Percentiles rank a stretch among this genome's conserved stretches.
Conservation (phyloP, 2,329 filamentous ascomycete genomes). For the Colletotrichum orbiculare region DNA sequence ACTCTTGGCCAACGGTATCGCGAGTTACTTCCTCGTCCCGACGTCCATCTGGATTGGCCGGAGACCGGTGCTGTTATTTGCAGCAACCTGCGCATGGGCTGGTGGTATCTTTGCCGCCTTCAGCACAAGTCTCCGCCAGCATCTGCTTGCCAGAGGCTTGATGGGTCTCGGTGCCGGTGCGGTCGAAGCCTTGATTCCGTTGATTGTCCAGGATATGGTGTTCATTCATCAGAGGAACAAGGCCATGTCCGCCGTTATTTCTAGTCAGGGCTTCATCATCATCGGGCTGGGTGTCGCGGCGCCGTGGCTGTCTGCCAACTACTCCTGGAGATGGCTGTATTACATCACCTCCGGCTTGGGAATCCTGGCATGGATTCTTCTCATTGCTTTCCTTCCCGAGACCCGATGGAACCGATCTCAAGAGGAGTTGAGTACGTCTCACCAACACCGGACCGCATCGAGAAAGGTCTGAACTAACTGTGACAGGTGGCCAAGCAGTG, state of each 20-base stretch:
- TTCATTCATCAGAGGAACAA: slow-evolving; percentile 51
- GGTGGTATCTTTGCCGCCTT: slow-evolving; percentile 50
- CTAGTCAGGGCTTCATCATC: slow-evolving; percentile 45
- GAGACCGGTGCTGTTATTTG: slow-evolving; percentile 47
- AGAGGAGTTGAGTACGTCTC: slow-evolving; percentile 42
- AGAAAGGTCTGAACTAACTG: not conserved
- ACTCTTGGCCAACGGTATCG: slow-evolving; percentile 47
- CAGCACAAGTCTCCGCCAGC: slow-evolving; percentile 43
- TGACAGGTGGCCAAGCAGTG: slow-evolving; percentile 27
- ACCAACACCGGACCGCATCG: too few species aligned
- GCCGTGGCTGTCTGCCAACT: slow-evolving; percentile 45
- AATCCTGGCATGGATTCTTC: slow-evolving; percentile 45
- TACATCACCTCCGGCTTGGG: slow-evolving; percentile 45
- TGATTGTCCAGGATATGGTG: slow-evolving; percentile 51
- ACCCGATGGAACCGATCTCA: slow-evolving; percentile 46
- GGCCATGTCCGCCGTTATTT: slow-evolving; percentile 45
- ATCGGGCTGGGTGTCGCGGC: slow-evolving; percentile 43
- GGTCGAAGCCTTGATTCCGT: slow-evolving; percentile 48
- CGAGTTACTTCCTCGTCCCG: slow-evolving; percentile 49
- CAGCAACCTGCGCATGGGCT: slow-evolving; percentile 45
- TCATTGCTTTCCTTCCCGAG: slow-evolving; percentile 48
- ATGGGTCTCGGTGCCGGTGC: slow-evolving; percentile 49
- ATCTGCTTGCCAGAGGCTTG: slow-evolving; percentile 46
- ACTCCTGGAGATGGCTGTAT: slow-evolving; percentile 50
- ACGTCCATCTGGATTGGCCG: slow-evolving; percentile 50